phyloP scores from a whole-genome alignment of 1,284 basidiomycete species.

The Retiboletus fuscus region DNA sequence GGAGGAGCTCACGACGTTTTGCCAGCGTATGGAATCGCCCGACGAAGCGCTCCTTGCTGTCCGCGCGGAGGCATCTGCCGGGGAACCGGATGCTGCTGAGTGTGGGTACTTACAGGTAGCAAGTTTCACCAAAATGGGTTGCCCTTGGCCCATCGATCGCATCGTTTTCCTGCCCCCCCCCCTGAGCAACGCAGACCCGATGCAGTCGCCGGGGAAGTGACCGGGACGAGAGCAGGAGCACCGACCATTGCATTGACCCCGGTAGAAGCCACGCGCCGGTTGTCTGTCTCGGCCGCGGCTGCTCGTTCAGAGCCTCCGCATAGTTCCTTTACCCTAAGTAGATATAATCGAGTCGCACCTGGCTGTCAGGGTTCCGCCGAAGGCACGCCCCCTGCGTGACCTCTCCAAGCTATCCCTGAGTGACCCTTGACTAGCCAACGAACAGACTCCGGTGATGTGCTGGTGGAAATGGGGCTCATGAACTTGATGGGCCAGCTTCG shows the following conservation, averaged over 20 bases:
- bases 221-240: slow-evolving; percentile 46
- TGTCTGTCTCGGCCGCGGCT: slow-evolving; percentile 57
- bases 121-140: slow-evolving; percentile 45
- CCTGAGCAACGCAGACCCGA: slow-evolving; percentile 44
- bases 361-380: slow-evolving; percentile 40
- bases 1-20: slow-evolving; percentile 67
- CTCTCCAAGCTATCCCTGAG: slow-evolving; percentile 37
- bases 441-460: too few relatives aligned
- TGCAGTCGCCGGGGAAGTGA: slow-evolving; percentile 36
- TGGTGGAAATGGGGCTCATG: too few relatives aligned
- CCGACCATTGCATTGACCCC: slow-evolving; percentile 53
- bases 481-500: too few relatives aligned
- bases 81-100: slow-evolving; percentile 44
- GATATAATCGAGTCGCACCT: slow-evolving; percentile 37
- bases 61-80: slow-evolving; percentile 47
- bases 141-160: slow-evolving; percentile 36
- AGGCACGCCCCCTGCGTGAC: slow-evolving; percentile 33
- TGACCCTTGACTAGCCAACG: slow-evolving; percentile 35
- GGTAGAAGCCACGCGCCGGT: slow-evolving; percentile 58
- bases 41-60: slow-evolving; percentile 63
- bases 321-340: slow-evolving; percentile 39
- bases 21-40: slow-evolving; percentile 66
- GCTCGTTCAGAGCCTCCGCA: slow-evolving; percentile 58
- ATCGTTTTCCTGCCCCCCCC: slow-evolving; percentile 42
- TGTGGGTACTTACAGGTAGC: slow-evolving; percentile 36